phyloP scores from a whole-genome alignment of 352 stramenopile species.

The Pythium coloratum region DNA sequence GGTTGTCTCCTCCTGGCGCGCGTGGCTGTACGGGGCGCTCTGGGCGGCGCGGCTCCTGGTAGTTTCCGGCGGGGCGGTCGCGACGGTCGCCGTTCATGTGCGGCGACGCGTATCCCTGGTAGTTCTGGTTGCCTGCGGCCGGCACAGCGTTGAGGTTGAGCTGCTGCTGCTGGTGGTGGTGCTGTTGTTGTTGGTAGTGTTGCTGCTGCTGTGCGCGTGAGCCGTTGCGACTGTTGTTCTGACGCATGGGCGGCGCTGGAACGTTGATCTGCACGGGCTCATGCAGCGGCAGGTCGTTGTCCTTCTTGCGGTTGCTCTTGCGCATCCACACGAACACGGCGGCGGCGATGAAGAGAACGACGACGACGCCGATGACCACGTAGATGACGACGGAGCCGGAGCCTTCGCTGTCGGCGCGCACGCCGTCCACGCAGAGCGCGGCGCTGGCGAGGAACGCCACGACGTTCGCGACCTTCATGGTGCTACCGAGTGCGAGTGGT shows the following conservation, averaged over 20 bases:
- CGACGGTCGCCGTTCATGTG: constrained; percentile 3
- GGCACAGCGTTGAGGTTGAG: background rate
- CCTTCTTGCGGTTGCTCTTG: constrained; percentile 26
- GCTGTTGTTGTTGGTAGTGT: background rate
- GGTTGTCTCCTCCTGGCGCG: background rate
- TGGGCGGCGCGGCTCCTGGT: background rate
- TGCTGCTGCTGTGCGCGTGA: background rate
- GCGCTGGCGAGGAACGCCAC: constrained; percentile 18
- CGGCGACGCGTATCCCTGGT: constrained; percentile 9
- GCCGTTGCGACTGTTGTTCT: background rate
- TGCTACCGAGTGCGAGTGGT: background rate
- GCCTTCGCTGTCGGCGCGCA: constrained; percentile 17
- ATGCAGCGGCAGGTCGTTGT: constrained; percentile 10
- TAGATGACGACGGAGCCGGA: constrained; percentile 52
- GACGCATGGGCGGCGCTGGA: background rate
- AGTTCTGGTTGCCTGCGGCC: background rate
- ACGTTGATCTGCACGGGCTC: background rate
- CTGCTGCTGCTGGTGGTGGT: background rate
- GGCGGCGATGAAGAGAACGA: constrained; percentile 47
- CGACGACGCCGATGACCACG: constrained; percentile 54
- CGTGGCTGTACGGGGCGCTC: background rate
- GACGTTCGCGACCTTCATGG: constrained; percentile 10
- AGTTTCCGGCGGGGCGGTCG: background rate
- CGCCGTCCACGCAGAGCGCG: constrained; percentile 15
- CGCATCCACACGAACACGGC: constrained; percentile 57